Base-by-base conservation (phyloP, 306 rosid genomes). In the Cucumis hystrix region DNA sequence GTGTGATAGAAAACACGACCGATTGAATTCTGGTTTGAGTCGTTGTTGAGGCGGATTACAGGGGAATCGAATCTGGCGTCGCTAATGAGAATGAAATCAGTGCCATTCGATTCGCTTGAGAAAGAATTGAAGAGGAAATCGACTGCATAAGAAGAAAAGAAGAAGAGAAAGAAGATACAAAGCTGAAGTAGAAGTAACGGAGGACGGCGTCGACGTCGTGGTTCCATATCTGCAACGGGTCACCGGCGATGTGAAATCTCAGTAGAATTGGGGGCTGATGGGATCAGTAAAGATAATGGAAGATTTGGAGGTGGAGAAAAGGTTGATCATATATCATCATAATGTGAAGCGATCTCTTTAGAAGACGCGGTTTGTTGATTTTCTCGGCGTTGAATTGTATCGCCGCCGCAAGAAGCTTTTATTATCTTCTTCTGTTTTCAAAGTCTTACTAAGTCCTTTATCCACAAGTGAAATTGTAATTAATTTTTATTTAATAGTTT, bases 1-100 rank as follows among this genome's bases (percentile, higher is more conserved):
- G 77, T 64, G 7, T 87, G 86, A 66, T 88, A 80, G 89, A 94
- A 91, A 39, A 80, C 82, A 15, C 98, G 85, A 4, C 97, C 98
- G 8, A 78, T 62, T 40, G 97, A 87, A 83, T 70, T 81, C 30
- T 61, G 88, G 80, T 87, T 86, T 30, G 89, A 83, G 74, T 91
- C 90, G 83, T 91, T 94, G 81, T 87, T 94, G 82, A 94, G 88
- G 69, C 94, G 93, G 61, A 94, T 64, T 74, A 84, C 86, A 51
- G 90, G 15, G 65, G 41, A 6, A 74, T 94, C 96, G 65, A 94
- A 1, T 0, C 58, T 81, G 0, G 98, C 88, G 54, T 94, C 98
- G 87, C 77, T 78, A 87, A 84, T 75, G 79, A 94, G 87, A 30
- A 84, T 85, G 62, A 94, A 39, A 83, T 84, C 84, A 47, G 88